A percentile compares a stretch with the other conserved stretches of the same genome.
phyloP scores from a whole-genome alignment of 371 early-diverging fungal species.

The Syncephalastrum sp. region DNA sequence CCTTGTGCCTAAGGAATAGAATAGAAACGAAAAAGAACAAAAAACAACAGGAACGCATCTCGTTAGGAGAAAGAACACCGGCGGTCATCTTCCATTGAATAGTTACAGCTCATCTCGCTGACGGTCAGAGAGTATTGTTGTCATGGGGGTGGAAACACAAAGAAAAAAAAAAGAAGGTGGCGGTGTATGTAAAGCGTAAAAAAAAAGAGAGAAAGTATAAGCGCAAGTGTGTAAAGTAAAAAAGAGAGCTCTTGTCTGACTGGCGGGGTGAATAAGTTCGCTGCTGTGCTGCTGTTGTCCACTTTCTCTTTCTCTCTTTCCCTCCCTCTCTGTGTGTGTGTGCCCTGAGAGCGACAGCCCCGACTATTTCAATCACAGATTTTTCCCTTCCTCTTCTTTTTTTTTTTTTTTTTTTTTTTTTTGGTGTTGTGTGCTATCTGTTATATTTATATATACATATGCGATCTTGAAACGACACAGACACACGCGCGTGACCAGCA shows the following conservation, averaged over 20 bases:
- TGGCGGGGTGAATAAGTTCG: too few relatives aligned
- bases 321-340: too few relatives aligned
- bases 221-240: background rate
- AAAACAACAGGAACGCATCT: constrained; percentile 2
- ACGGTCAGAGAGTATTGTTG: constrained; percentile 65
- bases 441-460: too few relatives aligned
- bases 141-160: constrained; percentile 24
- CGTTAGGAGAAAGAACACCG: background rate
- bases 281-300: too few relatives aligned
- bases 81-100: background rate
- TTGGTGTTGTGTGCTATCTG: too few relatives aligned
- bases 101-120: constrained; percentile 77
- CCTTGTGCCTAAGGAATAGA: constrained; percentile 61
- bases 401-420: too few relatives aligned
- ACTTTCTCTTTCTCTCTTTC: too few relatives aligned
- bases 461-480: too few relatives aligned
- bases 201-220: constrained; percentile 4
- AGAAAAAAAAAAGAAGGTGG: constrained; percentile 1
- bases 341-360: too few relatives aligned
- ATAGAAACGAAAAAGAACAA: constrained; percentile 1
- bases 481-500: too few relatives aligned
- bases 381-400: too few relatives aligned
- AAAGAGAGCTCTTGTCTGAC: background rate
- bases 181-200: background rate
- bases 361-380: too few relatives aligned